Evolutionary conservation across 2,329 filamentous ascomycete species (phyloP), one percentile per base, ranked within the genome.

Genomic region (Claviceps citrina): DNA sequence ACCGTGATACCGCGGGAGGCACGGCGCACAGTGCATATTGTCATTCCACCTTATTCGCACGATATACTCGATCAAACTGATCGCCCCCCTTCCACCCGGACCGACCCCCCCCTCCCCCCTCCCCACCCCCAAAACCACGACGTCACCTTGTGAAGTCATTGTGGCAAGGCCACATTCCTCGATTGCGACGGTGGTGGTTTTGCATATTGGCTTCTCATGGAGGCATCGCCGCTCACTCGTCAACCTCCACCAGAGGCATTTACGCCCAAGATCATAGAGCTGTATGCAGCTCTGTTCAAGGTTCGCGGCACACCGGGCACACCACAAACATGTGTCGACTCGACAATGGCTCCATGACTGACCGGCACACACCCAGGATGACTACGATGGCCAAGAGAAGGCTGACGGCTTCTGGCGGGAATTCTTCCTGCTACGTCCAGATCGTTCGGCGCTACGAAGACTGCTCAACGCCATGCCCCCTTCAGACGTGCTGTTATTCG

Each of bases 401-500:
- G 74, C 84, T 1, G 85, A 94, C 44, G 89, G 86, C 32, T 98
- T 95, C 64, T 98, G 91, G 91, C 73, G 76, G 49, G 91, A 95
- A 61, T 86, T 98, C 63, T 98, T 98, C 59, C 71, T 98, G 28
- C 69, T 95, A 43, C 78, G 78, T 46, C 87, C 89, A 18, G 85
- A 95, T 55, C 71, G 75, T 40, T 58, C 67, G 4, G 72, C 76
- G 36, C 65, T 98, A 47, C 73, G 76, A 55, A 65, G 64, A 37
- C 71, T 86, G 36, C 65, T 98, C 45, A 73, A 78, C 46, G 66
- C 71, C n/a, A 65, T 91, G 31, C 71, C 73, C 38, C 74, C 85
- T 5, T 78, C 84, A 48, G 78, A 87, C 50, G 68, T 93, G 46
- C 67, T 95, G 31, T 75, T 79, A 43, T 64, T 84, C 36, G 84